Conservation (phyloP, 768 basidiomycete species). For the Pisolithus microcarpus region DNA sequence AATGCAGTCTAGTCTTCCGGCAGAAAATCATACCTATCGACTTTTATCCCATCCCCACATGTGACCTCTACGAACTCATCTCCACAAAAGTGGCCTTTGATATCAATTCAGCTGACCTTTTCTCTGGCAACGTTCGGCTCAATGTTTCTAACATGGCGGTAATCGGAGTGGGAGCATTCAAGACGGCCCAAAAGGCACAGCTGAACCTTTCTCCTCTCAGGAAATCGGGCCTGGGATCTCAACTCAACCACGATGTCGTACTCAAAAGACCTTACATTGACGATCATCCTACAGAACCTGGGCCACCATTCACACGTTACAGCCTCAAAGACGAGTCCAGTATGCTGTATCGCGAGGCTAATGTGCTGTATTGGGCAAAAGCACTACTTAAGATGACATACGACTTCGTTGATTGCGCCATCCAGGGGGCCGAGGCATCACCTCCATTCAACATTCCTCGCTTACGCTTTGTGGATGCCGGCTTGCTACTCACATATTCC, state of each 20-base stretch:
- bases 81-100: neutral
- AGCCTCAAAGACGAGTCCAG: neutral
- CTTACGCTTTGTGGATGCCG: constrained; percentile 7
- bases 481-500: neutral
- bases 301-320: neutral
- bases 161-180: constrained; percentile 5
- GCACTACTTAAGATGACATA: constrained; percentile 5
- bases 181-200: constrained; percentile 4
- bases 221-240: too few species aligned
- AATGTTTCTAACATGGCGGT: neutral
- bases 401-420: constrained; percentile 1
- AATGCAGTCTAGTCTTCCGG: neutral
- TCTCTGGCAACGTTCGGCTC: neutral
- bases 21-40: neutral
- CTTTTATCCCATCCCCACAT: neutral
- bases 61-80: neutral
- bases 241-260: neutral
- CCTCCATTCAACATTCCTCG: constrained; percentile 6
- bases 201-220: neutral
- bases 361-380: constrained; percentile 7
- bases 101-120: neutral
- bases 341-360: neutral
- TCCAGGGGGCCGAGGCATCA: neutral
- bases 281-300: neutral
- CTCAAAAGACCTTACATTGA: neutral